phyloP scores from a whole-genome alignment of 495 filamentous ascomycete species.

The Neurospora africana region DNA sequence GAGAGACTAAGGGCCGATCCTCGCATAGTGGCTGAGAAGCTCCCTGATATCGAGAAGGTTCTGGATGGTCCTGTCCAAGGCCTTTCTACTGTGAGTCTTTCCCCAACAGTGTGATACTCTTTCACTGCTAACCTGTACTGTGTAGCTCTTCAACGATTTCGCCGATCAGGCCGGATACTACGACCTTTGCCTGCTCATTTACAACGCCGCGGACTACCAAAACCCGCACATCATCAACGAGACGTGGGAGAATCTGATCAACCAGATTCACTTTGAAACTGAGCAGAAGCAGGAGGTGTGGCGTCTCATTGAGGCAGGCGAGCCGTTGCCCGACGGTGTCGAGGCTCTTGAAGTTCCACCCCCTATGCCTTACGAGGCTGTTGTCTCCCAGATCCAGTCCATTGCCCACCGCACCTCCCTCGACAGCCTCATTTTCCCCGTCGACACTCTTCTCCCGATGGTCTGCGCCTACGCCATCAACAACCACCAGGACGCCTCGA shows the following conservation, averaged over 20 bases:
- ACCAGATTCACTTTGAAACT: slow-evolving; percentile 56
- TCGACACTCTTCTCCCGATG: slow-evolving; percentile 50
- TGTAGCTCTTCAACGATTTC: slow-evolving; percentile 79
- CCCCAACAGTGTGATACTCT: slow-evolving; percentile 1
- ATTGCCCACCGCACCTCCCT: slow-evolving; percentile 71
- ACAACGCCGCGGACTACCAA: slow-evolving; percentile 76
- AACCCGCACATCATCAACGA: slow-evolving; percentile 67
- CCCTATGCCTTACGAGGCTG: slow-evolving; percentile 63
- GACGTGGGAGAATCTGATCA: slow-evolving; percentile 77
- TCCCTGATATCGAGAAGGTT: slow-evolving; percentile 46
- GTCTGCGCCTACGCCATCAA: slow-evolving; percentile 70
- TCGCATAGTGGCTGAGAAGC: slow-evolving; percentile 51
- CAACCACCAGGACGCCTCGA: slow-evolving; percentile 53
- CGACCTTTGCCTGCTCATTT: slow-evolving; percentile 87
- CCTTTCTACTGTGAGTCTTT: slow-evolving; percentile 56
- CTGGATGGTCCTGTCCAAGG: slow-evolving; percentile 66
- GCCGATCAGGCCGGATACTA: slow-evolving; percentile 81
- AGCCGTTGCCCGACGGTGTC: slow-evolving; percentile 5
- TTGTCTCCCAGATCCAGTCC: slow-evolving; percentile 61
- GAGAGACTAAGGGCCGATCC: slow-evolving; percentile 64
- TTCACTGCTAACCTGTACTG: slow-evolving; percentile 17
- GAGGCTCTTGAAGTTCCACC: slow-evolving; percentile 15
- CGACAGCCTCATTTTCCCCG: slow-evolving; percentile 62
- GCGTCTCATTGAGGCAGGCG: slow-evolving; percentile 10
- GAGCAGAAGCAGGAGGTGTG: slow-evolving; percentile 34